Evolutionary conservation across 768 basidiomycete genomes (phyloP), one percentile per base, ranked within the genome.

Genomic region (Serendipita indica): DNA sequence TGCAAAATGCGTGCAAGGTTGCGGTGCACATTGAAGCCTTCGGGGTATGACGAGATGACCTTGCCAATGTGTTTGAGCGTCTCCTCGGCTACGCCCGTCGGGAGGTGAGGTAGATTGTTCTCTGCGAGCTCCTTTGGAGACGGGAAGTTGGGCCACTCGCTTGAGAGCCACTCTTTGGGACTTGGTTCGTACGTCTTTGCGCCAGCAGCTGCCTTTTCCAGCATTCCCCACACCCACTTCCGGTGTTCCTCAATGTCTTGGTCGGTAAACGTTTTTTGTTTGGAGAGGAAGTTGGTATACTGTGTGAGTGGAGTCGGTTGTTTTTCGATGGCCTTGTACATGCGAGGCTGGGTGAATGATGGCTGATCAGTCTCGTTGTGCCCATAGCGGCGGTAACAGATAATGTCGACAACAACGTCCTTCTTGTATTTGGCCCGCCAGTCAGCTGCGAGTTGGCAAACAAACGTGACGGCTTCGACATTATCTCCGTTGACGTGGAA

Each of bases 401-500:
- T 93, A 60, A 99, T 90, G 71, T 99, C 94, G 62, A 99, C 74
- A 66, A 99, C 94, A 62, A 99, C 94, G 69, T 99, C 96, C 75
- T 89, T 93, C 79, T 94, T 96, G 79, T 84, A 99, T 73, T 91
- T 94, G 64, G 94, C 92, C 54, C 94, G 84, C 73, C 90, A 99
- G 70, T 99, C 94, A 30, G 94, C 94, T 27, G 94, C 96, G 59
- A 99, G 83, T 67, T 94, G 92, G 73, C 90, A 94, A 37, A 99
- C 94, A 67, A 93, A 99, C 70, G 89, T 98, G 70, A 99, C 92
- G 20, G 94, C 94, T 71, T 99, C 94, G 61, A 86, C 87, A 65
- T 97, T 91, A 76, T 99, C 94, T 45, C 94, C 94, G 67, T 99
- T 99, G 67, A 98, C 96, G 71, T 99, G 94, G 83, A 99, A 94